Percentiles rank a stretch among this genome's conserved stretches.
phyloP scores from a whole-genome alignment of 2,329 filamentous ascomycete species.

The Diaporthe sp. region DNA sequence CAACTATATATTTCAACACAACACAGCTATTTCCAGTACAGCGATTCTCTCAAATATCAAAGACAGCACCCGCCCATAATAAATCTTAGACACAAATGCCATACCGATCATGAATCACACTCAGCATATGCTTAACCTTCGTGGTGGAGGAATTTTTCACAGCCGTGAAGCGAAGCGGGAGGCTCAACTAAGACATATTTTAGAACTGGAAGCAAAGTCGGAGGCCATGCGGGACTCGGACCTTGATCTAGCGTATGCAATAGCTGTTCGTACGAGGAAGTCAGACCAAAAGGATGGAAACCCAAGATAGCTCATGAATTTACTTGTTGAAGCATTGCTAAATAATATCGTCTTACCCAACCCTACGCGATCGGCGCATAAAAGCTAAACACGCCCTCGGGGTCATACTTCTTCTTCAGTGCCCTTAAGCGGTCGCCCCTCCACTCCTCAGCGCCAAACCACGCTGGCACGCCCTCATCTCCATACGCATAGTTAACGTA shows the following conservation, averaged over 20 bases:
- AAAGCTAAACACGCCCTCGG: conserved; percentile 58
- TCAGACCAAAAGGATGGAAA: background rate
- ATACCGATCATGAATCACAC: background rate
- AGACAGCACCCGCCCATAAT: too few species aligned
- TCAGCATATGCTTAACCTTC: background rate
- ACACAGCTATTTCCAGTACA: too few species aligned
- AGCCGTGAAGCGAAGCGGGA: background rate
- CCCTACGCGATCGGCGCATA: conserved; percentile 50
- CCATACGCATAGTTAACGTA: conserved; percentile 69
- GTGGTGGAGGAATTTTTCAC: background rate
- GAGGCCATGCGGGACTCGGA: background rate
- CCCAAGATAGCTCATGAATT: background rate
- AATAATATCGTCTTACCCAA: too few species aligned
- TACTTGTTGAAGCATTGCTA: background rate
- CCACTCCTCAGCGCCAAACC: conserved; percentile 66
- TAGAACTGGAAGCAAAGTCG: background rate
- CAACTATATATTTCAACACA: too few species aligned
- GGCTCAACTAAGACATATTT: background rate
- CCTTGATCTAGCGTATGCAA: background rate
- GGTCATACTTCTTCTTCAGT: conserved; percentile 66
- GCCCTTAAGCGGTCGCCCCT: conserved; percentile 58
- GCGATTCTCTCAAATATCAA: too few species aligned
- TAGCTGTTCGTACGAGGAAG: background rate
- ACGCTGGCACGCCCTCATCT: conserved; percentile 55
- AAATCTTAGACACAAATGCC: background rate